Evolutionary conservation across 441 rosid genomes (phyloP).

Genomic region (Pelargonium australe): DNA sequence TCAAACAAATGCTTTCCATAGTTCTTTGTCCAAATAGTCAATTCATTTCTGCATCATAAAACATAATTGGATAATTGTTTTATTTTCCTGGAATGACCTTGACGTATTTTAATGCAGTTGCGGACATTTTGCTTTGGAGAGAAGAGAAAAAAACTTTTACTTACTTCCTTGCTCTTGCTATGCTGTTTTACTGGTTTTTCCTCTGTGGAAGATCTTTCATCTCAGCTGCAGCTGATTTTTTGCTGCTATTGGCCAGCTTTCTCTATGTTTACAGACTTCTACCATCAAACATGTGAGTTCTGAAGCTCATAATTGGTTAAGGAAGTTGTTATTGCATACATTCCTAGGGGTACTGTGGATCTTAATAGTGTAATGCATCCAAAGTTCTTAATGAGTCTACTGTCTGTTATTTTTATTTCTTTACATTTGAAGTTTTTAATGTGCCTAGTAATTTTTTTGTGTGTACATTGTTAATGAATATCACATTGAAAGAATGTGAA

Average conservation of each 20-base stretch:
- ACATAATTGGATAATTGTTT: neutral
- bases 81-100: slow-evolving; percentile 11
- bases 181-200: slow-evolving; percentile 72
- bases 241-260: slow-evolving; percentile 39
- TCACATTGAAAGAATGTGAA: too few relatives aligned
- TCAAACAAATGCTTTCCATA: neutral
- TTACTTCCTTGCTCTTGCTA: slow-evolving; percentile 44
- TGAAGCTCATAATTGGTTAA: slow-evolving; percentile 8
- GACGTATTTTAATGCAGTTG: slow-evolving; percentile 50
- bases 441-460: too few relatives aligned
- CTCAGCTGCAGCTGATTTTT: slow-evolving; percentile 66
- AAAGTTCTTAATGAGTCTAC: neutral
- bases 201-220: slow-evolving; percentile 61
- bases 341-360: neutral
- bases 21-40: neutral
- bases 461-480: too few relatives aligned
- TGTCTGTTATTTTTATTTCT: neutral
- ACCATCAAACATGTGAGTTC: slow-evolving; percentile 58
- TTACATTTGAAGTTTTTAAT: neutral
- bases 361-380: neutral
- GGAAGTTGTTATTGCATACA: too few relatives aligned
- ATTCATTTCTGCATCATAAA: neutral
- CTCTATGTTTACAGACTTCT: slow-evolving; percentile 54
- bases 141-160: slow-evolving; percentile 75
- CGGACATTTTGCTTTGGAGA: slow-evolving; percentile 86